Evolutionary conservation across 1,284 basidiomycete species (phyloP).

Genomic region (Sporisorium graminicola): DNA sequence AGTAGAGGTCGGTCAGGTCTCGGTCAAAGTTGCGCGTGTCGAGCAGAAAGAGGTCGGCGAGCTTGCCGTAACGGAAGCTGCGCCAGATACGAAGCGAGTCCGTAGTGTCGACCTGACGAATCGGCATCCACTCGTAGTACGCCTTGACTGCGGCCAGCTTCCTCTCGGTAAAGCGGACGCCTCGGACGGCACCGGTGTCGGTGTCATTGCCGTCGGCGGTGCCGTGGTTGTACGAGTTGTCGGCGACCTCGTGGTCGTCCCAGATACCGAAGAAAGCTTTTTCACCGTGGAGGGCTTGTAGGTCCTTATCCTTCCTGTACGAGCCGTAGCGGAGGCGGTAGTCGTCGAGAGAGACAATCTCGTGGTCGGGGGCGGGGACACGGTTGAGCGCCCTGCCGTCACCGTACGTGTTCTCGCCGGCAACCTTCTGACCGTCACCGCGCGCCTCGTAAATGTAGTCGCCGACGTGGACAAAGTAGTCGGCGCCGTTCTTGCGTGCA

Average conservation of each 20-base stretch:
- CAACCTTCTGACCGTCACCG: slow-evolving; percentile 42
- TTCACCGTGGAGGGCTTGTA: slow-evolving; percentile 28
- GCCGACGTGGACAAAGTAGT: slow-evolving; percentile 77
- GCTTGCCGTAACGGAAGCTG: slow-evolving; percentile 71
- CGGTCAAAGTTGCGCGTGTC: slow-evolving; percentile 79
- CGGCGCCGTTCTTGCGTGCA: slow-evolving; percentile 73
- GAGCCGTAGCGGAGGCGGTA: slow-evolving; percentile 77
- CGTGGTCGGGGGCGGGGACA: slow-evolving; percentile 71
- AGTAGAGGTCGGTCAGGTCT: slow-evolving; percentile 77
- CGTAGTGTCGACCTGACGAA: slow-evolving; percentile 76
- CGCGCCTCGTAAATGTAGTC: slow-evolving; percentile 73
- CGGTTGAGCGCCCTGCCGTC: slow-evolving; percentile 68
- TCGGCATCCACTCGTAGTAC: slow-evolving; percentile 80
- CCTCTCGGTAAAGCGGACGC: slow-evolving; percentile 74
- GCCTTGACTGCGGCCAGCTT: slow-evolving; percentile 77
- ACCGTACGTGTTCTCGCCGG: slow-evolving; percentile 62
- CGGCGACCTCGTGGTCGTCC: slow-evolving; percentile 77
- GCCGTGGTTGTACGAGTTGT: slow-evolving; percentile 77
- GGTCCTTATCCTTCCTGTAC: slow-evolving; percentile 70
- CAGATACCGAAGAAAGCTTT: slow-evolving; percentile 68
- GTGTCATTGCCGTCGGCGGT: slow-evolving; percentile 78
- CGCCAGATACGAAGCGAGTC: slow-evolving; percentile 79
- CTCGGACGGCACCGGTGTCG: slow-evolving; percentile 70
- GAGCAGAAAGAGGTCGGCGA: slow-evolving; percentile 71
- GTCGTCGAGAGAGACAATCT: slow-evolving; percentile 76